Percentiles rank a stretch among this genome's conserved stretches.
Evolutionary conservation across 1,139 yeast species (phyloP).

Genomic region (Candida sanyaensis): DNA sequence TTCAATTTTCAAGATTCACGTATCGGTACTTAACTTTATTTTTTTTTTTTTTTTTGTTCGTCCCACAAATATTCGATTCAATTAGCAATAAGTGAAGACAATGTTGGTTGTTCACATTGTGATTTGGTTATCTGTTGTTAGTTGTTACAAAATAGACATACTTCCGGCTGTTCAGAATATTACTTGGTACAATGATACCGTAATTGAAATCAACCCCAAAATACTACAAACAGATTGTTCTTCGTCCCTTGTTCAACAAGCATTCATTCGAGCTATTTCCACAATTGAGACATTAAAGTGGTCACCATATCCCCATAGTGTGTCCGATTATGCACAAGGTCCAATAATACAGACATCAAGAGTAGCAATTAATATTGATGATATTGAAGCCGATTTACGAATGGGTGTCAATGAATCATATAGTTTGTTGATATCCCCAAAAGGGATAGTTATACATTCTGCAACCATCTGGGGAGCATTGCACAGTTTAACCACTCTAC

Average conservation of each 20-base stretch:
- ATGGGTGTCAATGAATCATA: constrained; percentile 46
- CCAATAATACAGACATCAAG: not conserved
- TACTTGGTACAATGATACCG: constrained; percentile 16
- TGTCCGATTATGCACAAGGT: not conserved
- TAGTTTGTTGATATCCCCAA: constrained; percentile 19
- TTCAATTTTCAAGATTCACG: not conserved
- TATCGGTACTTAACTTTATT: not conserved
- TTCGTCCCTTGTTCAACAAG: constrained; percentile 16
- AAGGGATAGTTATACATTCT: constrained; percentile 27
- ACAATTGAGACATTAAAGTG: constrained; percentile 23
- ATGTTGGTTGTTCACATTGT: not conserved
- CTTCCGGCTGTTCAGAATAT: constrained; percentile 23
- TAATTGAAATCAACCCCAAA: not conserved
- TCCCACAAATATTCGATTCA: not conserved
- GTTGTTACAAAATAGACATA: constrained; percentile 21
- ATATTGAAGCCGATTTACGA: constrained; percentile 33
- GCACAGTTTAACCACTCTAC: constrained; percentile 46
- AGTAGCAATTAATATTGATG: constrained; percentile 19
- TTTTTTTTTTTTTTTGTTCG: not conserved
- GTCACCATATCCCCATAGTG: constrained; percentile 18
- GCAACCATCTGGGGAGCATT: constrained; percentile 48
- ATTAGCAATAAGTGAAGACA: not conserved
- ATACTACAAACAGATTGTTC: not conserved
- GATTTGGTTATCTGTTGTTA: not conserved
- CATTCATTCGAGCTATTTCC: constrained; percentile 20